Evolutionary conservation across 2,329 filamentous ascomycete species (phyloP), one percentile per base, ranked within the genome.

Genomic region (Phyllosticta citribraziliensis): DNA sequence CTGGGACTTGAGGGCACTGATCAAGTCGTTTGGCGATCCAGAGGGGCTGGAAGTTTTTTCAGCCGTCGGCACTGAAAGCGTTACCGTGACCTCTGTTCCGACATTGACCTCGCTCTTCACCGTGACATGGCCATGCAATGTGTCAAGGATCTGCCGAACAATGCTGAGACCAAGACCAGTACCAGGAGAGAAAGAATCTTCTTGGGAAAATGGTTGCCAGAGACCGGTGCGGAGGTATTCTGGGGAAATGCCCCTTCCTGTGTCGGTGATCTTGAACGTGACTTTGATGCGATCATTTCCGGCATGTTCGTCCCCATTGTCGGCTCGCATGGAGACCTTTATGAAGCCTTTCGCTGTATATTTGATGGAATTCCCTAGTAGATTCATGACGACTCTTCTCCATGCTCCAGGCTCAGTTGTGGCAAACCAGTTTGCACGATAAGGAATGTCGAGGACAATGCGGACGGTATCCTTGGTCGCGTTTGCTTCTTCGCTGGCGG

Each of bases 311-410:
- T 57, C 56, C 2, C 59, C 22, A 9, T 57, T 33, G 6, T 61
- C 58, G 2, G 62, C 55, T 53, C 55, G 58, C 25, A 62, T 10
- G 3, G 60, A 58, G 17, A 56, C 12, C 19, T 51, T 24, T 14
- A 61, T 57, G 2, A 35, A 54, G 12, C 59, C 59, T 47, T 51
- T 51, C 3, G n/a, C n/a, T 0, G 83, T 86, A 62, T 85, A 87
- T 67, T 86, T 87, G 66, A 86, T 75, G 0, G 84, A 78, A 65
- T 87, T 87, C 9, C 82, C 82, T 52, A 85, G 81, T 0, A 86
- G 66, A 61, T 86, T 86, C 82, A 85, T 84, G 55, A 86, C 76
- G 55, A 86, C 79, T 8, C 82, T 75, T n/a, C 76, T 51, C 55
- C 62, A 70, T 1, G 78, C 79, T 0, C 84, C 84, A 0, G 81